Base-by-base conservation (phyloP, 129 eudicot species). In the Escallonia rubra region DNA sequence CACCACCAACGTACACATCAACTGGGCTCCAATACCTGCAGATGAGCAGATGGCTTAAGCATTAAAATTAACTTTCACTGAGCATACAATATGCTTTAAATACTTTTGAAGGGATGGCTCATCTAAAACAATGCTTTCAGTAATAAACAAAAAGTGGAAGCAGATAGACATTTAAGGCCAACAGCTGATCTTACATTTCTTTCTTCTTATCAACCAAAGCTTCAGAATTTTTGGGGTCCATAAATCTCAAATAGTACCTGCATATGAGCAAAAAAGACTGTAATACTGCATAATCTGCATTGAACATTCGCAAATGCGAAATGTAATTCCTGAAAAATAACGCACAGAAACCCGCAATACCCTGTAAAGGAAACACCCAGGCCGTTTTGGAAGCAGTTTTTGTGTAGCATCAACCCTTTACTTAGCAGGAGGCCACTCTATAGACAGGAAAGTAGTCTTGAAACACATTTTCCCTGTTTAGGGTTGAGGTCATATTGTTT, bases 1-100 rank as follows among this genome's bases (percentile, higher is more conserved):
- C 96, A 72, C 98, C 98, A 60, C 98, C 98, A 67, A 89, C 96
- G 34, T 93, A 93, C 41, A 89, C 96, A 86, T 93, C 98, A 68
- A 89, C 95, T 43, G 96, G 98, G 74, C 96, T 64, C 98, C 96
- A 89, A 58, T 93, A 93, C 87, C 98, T 93, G 77, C 43, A 65
- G 65, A 46, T 53, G 55, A 8, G 42, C 11, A 50, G 44, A 57
- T 48, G 14, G 65, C 56, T 50, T 14, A 38, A 3, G 43, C 46
- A 23, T 52, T n/a, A 13, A 49, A 58, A 61, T 39, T 41, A 54
- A 50, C 23, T 42, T 41, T 53, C 34, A 10, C 10, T 15, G 8
- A 6, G 61, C 59, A 15, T 23, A 51, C 40, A 10, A 46, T 1
- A 43, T 69, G 61, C 53, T 38, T 50, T 45, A 4, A 15, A 46